Conservation (phyloP, 2,329 filamentous ascomycete species). For the Dothistroma pini region DNA sequence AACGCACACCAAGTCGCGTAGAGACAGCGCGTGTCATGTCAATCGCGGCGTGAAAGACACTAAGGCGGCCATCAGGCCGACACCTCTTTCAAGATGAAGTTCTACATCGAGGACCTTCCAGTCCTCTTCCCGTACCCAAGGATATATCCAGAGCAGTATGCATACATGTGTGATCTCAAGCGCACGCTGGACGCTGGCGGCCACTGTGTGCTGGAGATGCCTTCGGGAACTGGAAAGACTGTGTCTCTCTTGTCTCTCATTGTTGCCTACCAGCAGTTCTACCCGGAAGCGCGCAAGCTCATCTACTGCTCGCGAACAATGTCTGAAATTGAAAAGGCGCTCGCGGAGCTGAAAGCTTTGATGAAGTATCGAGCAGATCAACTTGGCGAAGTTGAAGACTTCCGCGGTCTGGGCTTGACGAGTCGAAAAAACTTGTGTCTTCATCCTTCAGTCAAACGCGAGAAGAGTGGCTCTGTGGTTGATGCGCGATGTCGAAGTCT, state of each 20-base stretch:
- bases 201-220: slow-evolving; percentile 98
- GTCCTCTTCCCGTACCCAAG: slow-evolving; percentile 72
- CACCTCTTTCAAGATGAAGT: slow-evolving; percentile 60
- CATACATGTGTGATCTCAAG: slow-evolving; percentile 82
- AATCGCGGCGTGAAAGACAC: neutral
- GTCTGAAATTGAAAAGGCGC: slow-evolving; percentile 98
- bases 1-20: neutral
- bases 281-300: slow-evolving; percentile 88
- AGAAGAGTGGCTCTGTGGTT: slow-evolving; percentile 91
- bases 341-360: slow-evolving; percentile 82
- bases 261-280: slow-evolving; percentile 91
- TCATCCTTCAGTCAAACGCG: slow-evolving; percentile 90
- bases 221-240: slow-evolving; percentile 96
- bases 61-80: neutral
- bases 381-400: slow-evolving; percentile 88
- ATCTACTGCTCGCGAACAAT: slow-evolving; percentile 99
- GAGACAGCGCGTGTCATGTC: neutral
- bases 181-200: slow-evolving; percentile 88
- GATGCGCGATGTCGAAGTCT: slow-evolving; percentile 94
- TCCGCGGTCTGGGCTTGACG: slow-evolving; percentile 84
- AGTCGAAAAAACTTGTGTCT: slow-evolving; percentile 97
- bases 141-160: slow-evolving; percentile 72
- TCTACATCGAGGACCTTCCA: slow-evolving; percentile 71
- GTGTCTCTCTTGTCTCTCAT: slow-evolving; percentile 93
- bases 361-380: slow-evolving; percentile 94